Evolutionary conservation across 202 grass and related monocot genomes (phyloP), one percentile per base, ranked within the genome.

Genomic region (Dendrocalamus latiflorus): DNA sequence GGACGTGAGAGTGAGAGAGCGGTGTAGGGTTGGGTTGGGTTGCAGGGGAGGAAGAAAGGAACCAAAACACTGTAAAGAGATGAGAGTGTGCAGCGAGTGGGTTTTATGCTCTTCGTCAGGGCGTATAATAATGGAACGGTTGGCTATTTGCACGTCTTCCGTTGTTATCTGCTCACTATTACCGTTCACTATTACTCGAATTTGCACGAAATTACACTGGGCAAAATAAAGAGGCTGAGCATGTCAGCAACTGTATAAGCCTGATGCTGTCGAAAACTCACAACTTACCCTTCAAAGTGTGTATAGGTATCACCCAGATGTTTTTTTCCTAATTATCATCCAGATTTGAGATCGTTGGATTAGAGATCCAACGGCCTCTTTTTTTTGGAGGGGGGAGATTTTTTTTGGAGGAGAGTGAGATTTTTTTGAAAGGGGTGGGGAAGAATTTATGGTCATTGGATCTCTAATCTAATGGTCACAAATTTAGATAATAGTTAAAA

Each of bases 41-140:
- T 30, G 21, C 9, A 41, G 49, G 25, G 33, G 61, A 63, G 44
- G 17, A 58, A 38, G 36, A 74, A 72, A 33, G 72, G 38, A 65
- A 18, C 14, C 76, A 65, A 65, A 7, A 17, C 58, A 54, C 6
- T 9, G 70, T 33, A 33, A 60, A 36, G 25, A 63, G 54, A 71
- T 0, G 18, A 28, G 76, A 20, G 72, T 2, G 78, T 12, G 78
- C 75, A 83, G 68, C 42, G 44, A 85, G 82, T 17, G 74, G 63
- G 67, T 74, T 86, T 90, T 90, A 90, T 87, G 84, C 79, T 69
- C 59, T n/a, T 74, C 36, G 42, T 6, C 60, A 37, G 43, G 9
- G 6, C 6, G 54, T 20, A 58, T 63, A 79, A 51, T 63, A 68
- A 61, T 26, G 68, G 6, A 22, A 24, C n/a, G 56, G 57, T 49